phyloP scores from a whole-genome alignment of 306 rosid genomes.

The Fragaria nilgerrensis region DNA sequence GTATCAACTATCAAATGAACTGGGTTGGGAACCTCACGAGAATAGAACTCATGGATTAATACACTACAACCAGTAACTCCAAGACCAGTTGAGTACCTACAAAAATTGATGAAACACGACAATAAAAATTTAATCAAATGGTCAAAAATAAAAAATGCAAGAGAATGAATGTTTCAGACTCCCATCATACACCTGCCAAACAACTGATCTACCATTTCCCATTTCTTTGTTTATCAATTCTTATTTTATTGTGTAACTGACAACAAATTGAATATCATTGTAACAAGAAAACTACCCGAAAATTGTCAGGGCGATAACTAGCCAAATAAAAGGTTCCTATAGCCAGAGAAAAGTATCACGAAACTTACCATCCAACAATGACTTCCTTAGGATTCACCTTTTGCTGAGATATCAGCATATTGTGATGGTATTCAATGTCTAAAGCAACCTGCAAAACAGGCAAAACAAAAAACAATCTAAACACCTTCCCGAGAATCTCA shows the following conservation, averaged over 20 bases:
- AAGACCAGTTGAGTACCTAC: constrained; percentile 91
- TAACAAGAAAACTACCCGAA: background rate
- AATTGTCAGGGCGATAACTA: background rate
- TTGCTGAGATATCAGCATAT: constrained; percentile 77
- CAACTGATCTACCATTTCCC: background rate
- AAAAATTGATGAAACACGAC: constrained; percentile 8
- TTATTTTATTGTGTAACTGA: background rate
- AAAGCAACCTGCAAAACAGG: constrained; percentile 65
- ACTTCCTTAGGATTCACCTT: constrained; percentile 95
- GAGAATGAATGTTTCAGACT: background rate
- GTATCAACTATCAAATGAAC: constrained; percentile 94
- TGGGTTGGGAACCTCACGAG: constrained; percentile 82
- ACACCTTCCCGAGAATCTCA: background rate
- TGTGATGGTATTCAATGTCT: constrained; percentile 96
- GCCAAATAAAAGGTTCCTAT: background rate
- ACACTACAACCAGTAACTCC: constrained; percentile 89
- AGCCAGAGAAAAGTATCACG: background rate
- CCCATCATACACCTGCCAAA: background rate
- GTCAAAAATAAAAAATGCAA: background rate
- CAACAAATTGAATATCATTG: background rate
- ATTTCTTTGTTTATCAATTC: too few relatives aligned
- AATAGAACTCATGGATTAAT: constrained; percentile 88
- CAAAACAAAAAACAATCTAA: background rate
- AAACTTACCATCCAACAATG: constrained; percentile 86
- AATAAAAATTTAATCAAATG: background rate